Percentiles rank a stretch among this genome's conserved stretches.
Evolutionary conservation across 2,329 filamentous ascomycete species (phyloP).

Genomic region (Trichophyton verrucosum): DNA sequence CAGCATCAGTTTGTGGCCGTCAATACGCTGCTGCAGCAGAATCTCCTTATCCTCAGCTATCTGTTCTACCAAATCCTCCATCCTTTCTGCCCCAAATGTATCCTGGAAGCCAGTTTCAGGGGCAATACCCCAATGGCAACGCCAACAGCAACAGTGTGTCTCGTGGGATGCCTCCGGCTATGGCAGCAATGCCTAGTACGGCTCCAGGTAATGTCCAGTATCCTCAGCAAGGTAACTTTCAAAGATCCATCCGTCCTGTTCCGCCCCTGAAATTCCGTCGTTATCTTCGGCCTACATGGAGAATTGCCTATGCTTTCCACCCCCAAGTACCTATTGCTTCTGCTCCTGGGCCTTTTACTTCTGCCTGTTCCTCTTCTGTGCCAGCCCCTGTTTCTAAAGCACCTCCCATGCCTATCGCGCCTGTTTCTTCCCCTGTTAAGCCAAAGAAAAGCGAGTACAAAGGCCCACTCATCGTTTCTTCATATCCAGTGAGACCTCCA

Average conservation of each 20-base stretch:
- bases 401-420: not conserved
- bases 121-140: not conserved
- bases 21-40: not conserved
- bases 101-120: not conserved
- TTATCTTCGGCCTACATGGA: not conserved
- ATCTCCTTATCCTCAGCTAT: not conserved
- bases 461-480: slow-evolving; percentile 11
- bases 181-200: not conserved
- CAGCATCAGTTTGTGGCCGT: not conserved
- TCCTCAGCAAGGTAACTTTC: slow-evolving; percentile 3
- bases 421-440: not conserved
- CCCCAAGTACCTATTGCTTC: not conserved
- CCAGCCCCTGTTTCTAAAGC: not conserved
- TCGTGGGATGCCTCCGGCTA: not conserved
- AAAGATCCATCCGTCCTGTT: not conserved
- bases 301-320: not conserved
- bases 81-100: not conserved
- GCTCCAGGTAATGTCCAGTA: not conserved
- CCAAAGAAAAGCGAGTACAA: slow-evolving; percentile 7
- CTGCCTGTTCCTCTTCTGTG: not conserved
- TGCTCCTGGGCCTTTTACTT: not conserved
- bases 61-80: not conserved
- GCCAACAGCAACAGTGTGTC: not conserved
- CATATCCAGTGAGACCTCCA: slow-evolving; percentile 2
- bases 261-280: not conserved